These are phyloP conservation scores for Plasmodium inui DNA, from an alignment of 169 alveolate species.

Conservation along the genomic window DNA sequence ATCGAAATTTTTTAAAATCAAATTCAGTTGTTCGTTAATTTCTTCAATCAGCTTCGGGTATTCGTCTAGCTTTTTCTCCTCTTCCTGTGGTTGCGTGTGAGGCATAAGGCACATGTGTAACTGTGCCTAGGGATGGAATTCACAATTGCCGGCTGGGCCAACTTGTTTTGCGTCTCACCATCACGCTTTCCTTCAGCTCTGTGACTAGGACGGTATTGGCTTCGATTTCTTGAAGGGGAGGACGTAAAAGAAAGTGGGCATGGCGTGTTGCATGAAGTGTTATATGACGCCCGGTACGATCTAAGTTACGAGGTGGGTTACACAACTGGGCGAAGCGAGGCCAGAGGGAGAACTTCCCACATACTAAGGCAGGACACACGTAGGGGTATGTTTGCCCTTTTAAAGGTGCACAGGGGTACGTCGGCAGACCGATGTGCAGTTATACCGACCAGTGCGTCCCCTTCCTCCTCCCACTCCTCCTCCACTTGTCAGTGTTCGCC, in stretches of 20 bases:
- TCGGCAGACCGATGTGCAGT: not conserved
- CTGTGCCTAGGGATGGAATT: not conserved
- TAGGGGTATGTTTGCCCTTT: not conserved
- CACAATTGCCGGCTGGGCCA: not conserved
- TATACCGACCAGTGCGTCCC: not conserved
- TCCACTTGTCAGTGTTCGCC: not conserved
- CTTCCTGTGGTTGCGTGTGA: conserved; percentile 6
- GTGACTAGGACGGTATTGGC: conserved; percentile 61
- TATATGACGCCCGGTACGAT: not conserved
- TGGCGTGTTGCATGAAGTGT: not conserved
- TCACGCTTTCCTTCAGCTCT: conserved; percentile 58
- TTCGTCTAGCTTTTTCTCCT: conserved; percentile 65
- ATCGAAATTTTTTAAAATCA: conserved; percentile 52
- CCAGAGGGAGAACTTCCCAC: not conserved
- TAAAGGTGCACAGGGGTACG: not conserved
- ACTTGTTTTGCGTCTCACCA: conserved; percentile 5
- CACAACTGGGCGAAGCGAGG: not conserved
- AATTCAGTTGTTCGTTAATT: conserved; percentile 35
- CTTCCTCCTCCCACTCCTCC: not conserved
- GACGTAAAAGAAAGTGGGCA: not conserved
- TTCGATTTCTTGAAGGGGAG: conserved; percentile 28
- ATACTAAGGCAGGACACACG: not conserved
- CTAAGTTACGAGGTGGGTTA: not conserved
- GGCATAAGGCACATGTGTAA: not conserved
- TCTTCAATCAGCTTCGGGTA: conserved; percentile 63